These are phyloP conservation scores for Jasminum sambac DNA, from an alignment of 257 asterid genomes.

Conservation along the genomic window DNA sequence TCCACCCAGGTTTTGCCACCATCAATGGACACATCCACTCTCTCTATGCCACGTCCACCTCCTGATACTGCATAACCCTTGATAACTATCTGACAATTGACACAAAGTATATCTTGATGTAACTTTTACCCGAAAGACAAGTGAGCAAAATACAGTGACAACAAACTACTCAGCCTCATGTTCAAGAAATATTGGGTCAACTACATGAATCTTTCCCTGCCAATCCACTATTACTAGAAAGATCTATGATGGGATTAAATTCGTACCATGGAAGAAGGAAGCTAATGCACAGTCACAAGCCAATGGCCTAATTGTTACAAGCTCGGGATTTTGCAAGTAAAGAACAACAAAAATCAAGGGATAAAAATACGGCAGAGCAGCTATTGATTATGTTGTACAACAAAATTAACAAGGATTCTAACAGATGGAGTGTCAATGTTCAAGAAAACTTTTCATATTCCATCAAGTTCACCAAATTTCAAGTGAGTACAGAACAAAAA, in stretches of 20 bases:
- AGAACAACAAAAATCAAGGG: neutral
- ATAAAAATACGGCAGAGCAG: neutral
- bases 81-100: slow-evolving; percentile 54
- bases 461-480: neutral
- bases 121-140: slow-evolving; percentile 10
- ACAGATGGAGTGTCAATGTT: neutral
- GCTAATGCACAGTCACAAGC: neutral
- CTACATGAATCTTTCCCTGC: neutral
- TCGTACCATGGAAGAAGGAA: neutral
- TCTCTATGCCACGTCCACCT: slow-evolving; percentile 96
- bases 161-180: neutral
- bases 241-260: neutral
- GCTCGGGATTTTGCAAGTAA: neutral
- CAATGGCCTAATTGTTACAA: slow-evolving; percentile 9
- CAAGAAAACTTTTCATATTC: neutral
- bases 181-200: neutral
- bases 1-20: slow-evolving; percentile 94
- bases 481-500: neutral
- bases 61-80: slow-evolving; percentile 97
- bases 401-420: neutral
- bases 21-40: slow-evolving; percentile 82
- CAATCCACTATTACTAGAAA: slow-evolving; percentile 13
- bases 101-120: slow-evolving; percentile 12
- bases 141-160: slow-evolving; percentile 4
- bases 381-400: neutral